Conservation (phyloP, 2,329 filamentous ascomycete species). For the Aspergillus quadricinctus region DNA sequence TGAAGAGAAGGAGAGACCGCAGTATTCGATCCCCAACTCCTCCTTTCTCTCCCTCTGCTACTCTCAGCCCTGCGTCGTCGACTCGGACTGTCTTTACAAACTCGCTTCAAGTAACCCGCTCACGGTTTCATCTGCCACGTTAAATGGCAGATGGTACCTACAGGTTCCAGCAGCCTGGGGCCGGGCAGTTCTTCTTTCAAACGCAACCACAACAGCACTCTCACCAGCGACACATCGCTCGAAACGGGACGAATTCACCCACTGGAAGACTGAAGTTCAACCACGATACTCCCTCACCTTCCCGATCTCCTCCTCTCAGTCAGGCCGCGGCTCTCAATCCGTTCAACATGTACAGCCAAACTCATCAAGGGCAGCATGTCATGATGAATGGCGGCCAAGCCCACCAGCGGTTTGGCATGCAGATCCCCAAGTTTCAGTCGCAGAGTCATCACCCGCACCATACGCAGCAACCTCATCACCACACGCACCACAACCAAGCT, state of each 20-base stretch:
- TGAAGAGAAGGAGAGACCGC: conserved; percentile 47
- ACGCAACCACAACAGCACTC: conserved; percentile 40
- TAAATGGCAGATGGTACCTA: conserved; percentile 55
- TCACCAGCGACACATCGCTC: conserved; percentile 41
- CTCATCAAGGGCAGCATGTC: conserved; percentile 46
- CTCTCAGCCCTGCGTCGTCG: conserved; percentile 19
- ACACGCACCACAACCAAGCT: conserved; percentile 40
- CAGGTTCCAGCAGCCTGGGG: conserved; percentile 52
- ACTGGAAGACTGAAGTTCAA: conserved; percentile 42
- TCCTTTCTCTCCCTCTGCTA: conserved; percentile 26
- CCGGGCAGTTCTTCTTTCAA: conserved; percentile 48
- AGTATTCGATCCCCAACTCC: conserved; percentile 32
- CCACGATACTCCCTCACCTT: conserved; percentile 46
- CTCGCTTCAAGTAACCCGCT: conserved; percentile 28
- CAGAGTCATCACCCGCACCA: conserved; percentile 44
- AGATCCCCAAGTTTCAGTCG: conserved; percentile 46
- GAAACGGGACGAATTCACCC: conserved; percentile 45
- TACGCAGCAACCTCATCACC: conserved; percentile 41
- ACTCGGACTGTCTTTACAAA: conserved; percentile 22
- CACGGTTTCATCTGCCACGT: conserved; percentile 45
- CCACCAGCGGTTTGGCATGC: conserved; percentile 48
- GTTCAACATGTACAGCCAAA: conserved; percentile 47
- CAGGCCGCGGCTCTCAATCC: conserved; percentile 41
- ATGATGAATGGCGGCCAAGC: conserved; percentile 48
- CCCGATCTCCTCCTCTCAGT: conserved; percentile 43